Conservation (phyloP, 371 early-diverging fungal genomes). For the Apophysomyces trapeziformis region DNA sequence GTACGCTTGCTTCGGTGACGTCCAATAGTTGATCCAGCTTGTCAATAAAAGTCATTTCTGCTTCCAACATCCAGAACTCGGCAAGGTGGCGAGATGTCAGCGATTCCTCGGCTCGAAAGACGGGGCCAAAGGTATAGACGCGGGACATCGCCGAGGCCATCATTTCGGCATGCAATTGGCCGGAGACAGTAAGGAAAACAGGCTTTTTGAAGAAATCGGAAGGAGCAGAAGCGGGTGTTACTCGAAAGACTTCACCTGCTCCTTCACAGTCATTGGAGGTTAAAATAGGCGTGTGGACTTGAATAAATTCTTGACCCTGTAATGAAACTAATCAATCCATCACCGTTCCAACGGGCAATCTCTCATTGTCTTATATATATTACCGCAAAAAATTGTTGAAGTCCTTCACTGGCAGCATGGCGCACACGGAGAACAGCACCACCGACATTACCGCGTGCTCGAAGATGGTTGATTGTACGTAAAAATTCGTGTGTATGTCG, state of each 20-base stretch:
- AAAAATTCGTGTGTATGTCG: constrained; percentile 80
- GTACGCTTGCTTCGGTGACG: constrained; percentile 62
- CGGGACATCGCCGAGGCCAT: constrained; percentile 74
- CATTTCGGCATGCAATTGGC: constrained; percentile 89
- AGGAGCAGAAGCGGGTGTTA: constrained; percentile 37
- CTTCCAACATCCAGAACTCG: constrained; percentile 97
- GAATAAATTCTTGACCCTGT: constrained; percentile 72
- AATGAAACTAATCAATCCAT: not conserved
- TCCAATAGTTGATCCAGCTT: constrained; percentile 56
- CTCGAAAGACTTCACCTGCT: constrained; percentile 87
- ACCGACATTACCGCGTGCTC: constrained; percentile 80
- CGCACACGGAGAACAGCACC: constrained; percentile 76
- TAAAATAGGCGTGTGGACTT: constrained; percentile 85
- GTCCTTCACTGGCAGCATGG: constrained; percentile 63
- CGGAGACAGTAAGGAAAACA: constrained; percentile 86
- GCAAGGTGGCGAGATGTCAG: constrained; percentile 86
- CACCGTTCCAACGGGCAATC: not conserved
- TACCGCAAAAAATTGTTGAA: constrained; percentile 79
- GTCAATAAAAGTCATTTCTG: constrained; percentile 81
- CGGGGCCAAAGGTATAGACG: constrained; percentile 88
- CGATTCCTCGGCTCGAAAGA: constrained; percentile 90
- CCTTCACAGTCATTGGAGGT: constrained; percentile 94
- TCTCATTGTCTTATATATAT: not conserved
- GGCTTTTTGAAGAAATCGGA: constrained; percentile 78
- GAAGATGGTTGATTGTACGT: constrained; percentile 77